Conservation (phyloP, 2,329 filamentous ascomycete genomes). For the Penicillium olsonii region DNA sequence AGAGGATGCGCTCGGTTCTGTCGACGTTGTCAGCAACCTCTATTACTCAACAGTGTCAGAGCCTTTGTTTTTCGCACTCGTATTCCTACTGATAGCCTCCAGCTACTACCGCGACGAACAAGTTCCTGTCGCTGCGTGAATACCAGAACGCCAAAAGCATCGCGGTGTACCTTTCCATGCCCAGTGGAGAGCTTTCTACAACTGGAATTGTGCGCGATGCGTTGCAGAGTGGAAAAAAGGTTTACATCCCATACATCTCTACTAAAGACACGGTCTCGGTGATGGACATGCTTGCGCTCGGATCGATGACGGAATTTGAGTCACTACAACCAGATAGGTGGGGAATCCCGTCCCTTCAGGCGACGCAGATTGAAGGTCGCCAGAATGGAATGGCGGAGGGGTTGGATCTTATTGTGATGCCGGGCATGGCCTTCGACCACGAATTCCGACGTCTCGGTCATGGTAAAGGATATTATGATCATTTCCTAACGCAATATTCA, state of each 20-base stretch:
- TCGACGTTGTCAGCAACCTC: constrained; percentile 62
- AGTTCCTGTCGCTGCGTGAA: constrained; percentile 67
- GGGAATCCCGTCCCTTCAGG: constrained; percentile 87
- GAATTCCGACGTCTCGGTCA: constrained; percentile 79
- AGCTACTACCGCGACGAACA: constrained; percentile 68
- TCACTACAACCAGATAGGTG: constrained; percentile 76
- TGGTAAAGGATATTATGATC: constrained; percentile 96
- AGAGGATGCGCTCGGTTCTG: constrained; percentile 68
- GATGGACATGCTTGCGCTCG: constrained; percentile 93
- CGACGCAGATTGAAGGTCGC: constrained; percentile 64
- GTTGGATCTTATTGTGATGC: constrained; percentile 86
- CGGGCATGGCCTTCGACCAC: constrained; percentile 87
- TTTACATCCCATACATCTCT: constrained; percentile 90
- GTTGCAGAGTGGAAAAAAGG: constrained; percentile 72
- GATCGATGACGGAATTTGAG: constrained; percentile 74
- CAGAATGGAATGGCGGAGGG: constrained; percentile 66
- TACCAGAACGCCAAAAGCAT: constrained; percentile 75
- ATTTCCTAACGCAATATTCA: constrained; percentile 78
- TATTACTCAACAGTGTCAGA: constrained; percentile 70
- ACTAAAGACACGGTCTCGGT: constrained; percentile 63
- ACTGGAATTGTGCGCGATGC: constrained; percentile 79
- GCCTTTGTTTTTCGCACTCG: constrained; percentile 3
- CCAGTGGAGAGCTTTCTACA: constrained; percentile 80
- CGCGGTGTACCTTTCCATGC: constrained; percentile 93
- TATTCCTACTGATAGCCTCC: constrained; percentile 27